Evolutionary conservation across 2,329 filamentous ascomycete genomes (phyloP), one percentile per base, ranked within the genome.

Genomic region (Colletotrichum spinosum): DNA sequence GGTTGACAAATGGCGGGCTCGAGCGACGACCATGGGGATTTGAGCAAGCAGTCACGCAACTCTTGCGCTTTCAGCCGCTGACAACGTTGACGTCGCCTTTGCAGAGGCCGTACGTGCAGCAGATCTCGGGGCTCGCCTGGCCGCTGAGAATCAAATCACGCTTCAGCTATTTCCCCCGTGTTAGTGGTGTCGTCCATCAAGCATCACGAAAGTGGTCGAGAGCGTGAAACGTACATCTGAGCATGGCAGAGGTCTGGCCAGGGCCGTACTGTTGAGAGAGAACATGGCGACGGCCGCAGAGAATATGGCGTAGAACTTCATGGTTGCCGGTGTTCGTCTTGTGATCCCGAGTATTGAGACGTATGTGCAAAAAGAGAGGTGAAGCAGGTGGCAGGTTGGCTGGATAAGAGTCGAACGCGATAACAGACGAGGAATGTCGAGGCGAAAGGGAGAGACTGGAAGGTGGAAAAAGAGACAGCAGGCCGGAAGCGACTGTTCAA

Each of bases 101-200:
- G 74, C 84, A 86, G 39, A 75, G 75, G 54, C 84, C 84, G 67
- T 86, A 85, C n/a, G 81, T 82, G 72, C 84, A 87, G 73, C 84
- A 86, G 11, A 75, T 80, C 35, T 84, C 80, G n/a, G 82, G 78
- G 17, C 79, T 77, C 65, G 83, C 75, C 35, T 79, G 72, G 57
- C 84, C 83, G 35, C 75, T 80, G 51, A 86, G 78, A 44, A 86
- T 86, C 12, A 74, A 71, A 68, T 82, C 80, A 56, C 78, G 70
- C 65, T 76, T 78, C 13, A 70, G 60, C 75, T 79, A 66, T 5
- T 39, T 34, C 48, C 34, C 6, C 34, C 6, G 13, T 45, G 55
- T 71, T 50, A 70, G 67, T 15, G 12, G 25, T 25, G 25, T 25
- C 25, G 25, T 25, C 25, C 25, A 25, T 25, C 25, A 46, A 37